Conservation (phyloP, 2,329 filamentous ascomycete genomes). For the Pseudogymnoascus sp. region DNA sequence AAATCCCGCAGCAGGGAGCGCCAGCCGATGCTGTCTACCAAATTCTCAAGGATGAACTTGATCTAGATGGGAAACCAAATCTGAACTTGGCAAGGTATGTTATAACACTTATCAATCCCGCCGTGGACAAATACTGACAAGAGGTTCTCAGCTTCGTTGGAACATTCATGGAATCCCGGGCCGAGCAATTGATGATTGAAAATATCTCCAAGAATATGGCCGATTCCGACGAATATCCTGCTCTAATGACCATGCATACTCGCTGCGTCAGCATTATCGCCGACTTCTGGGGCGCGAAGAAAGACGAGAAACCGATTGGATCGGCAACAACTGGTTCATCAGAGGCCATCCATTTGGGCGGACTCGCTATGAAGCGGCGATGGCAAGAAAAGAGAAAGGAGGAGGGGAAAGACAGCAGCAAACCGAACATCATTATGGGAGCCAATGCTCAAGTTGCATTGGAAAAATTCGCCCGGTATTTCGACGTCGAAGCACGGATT, state of each 20-base stretch:
- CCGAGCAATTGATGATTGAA: conserved; percentile 57
- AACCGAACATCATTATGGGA: conserved; percentile 70
- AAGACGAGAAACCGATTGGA: conserved; percentile 58
- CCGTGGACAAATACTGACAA: conserved; percentile 6
- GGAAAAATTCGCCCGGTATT: conserved; percentile 68
- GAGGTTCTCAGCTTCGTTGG: conserved; percentile 52
- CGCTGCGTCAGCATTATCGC: conserved; percentile 64
- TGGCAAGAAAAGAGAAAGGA: conserved; percentile 60
- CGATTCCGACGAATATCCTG: conserved; percentile 53
- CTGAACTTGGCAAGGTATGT: conserved; percentile 55
- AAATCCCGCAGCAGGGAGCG: conserved; percentile 49
- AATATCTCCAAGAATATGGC: conserved; percentile 66
- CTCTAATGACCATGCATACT: conserved; percentile 52
- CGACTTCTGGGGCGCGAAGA: conserved; percentile 57
- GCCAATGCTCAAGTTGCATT: conserved; percentile 66
- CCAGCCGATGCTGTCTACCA: conserved; percentile 59
- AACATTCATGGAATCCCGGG: conserved; percentile 65
- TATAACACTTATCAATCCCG: neutral
- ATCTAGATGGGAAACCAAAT: conserved; percentile 60
- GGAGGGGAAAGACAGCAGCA: conserved; percentile 55
- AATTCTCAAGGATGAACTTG: conserved; percentile 56
- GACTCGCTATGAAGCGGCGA: conserved; percentile 66
- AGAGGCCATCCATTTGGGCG: conserved; percentile 65
- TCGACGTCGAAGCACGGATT: conserved; percentile 64
- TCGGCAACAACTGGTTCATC: conserved; percentile 65